Base-by-base conservation (phyloP, 805 yeast genomes). In the Metschnikowia peoriensis region DNA sequence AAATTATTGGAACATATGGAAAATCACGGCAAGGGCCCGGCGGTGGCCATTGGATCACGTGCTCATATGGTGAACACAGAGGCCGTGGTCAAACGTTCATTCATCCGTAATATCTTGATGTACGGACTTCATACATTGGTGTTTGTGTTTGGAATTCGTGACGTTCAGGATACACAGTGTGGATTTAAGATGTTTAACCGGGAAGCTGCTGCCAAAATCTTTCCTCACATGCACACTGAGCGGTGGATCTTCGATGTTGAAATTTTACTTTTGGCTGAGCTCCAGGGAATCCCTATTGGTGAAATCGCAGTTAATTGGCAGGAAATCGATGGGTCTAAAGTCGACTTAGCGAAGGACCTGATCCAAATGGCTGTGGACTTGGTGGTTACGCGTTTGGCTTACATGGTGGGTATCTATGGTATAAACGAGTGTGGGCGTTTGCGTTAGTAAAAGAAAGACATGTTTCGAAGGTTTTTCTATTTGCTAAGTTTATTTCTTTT, bases 211-310 rank as follows among this genome's bases (percentile, higher is more conserved):
- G 64, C 61, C 15, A 62, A 63, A 49, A 88, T 94, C 41, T 90
- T 91, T 68, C 97, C 97, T 1, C 84, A 80, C 59, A 81, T 94
- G 88, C 97, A 93, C 68, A 93, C 96, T 10, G 99, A 94, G 69
- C 85, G 98, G 48, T 94, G 99, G 99, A 94, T 94, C 38, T 94
- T 94, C 70, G 99, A 94, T 66, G 97, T 94, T 34, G 99, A 94
- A 72, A 82, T 93, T 14, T 75, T 94, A 59, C 81, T 94, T 49
- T 73, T 94, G 53, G 97, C 92, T 1, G 81, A 83, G 59, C 76
- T 88, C 56, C 89, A 89, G 66, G 61, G 70, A 0, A 84, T 93
- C 39, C 77, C 80, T 4, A 77, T 92, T 44, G 73, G 70, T 47
- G 99, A 94, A 72, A 81, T 92, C 16, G 84, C 97, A 9, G 89